Percentiles rank a stretch among this genome's conserved stretches.
These are phyloP conservation scores for Crithidia sp. DNA, from an alignment of 208 protist genomes.

Conservation along the genomic window DNA sequence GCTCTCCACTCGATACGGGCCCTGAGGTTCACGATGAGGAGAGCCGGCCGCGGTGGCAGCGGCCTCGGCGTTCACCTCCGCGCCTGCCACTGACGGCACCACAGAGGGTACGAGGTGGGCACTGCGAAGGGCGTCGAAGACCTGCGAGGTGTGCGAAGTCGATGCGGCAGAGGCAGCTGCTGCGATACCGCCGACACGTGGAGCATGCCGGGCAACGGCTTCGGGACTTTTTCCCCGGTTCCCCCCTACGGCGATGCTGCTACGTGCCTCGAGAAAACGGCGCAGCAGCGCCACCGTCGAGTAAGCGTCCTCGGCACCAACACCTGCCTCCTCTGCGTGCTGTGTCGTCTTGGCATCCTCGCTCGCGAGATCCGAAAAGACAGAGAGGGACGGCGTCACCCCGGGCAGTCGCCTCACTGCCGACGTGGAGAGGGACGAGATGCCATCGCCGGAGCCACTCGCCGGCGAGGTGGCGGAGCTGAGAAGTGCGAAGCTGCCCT, in stretches of 20 bases:
- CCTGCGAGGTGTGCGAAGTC: slow-evolving; percentile 3
- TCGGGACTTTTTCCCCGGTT: not conserved
- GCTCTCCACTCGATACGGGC: slow-evolving; percentile 10
- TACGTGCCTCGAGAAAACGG: slow-evolving; percentile 12
- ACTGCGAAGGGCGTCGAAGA: slow-evolving; percentile 10
- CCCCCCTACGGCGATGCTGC: not conserved
- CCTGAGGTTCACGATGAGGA: not conserved
- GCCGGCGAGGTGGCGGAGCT: slow-evolving; percentile 1
- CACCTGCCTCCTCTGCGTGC: not conserved
- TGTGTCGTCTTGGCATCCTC: not conserved
- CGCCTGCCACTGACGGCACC: not conserved
- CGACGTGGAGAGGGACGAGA: not conserved
- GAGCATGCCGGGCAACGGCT: not conserved
- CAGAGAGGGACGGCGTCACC: not conserved
- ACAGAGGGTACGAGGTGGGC: slow-evolving; percentile 18
- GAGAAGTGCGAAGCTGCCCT: not conserved
- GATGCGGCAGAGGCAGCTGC: not conserved
- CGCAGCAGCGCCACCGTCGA: slow-evolving; percentile 12
- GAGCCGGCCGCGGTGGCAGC: no score
- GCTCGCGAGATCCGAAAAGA: slow-evolving; percentile 5
- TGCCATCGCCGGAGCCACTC: not conserved
- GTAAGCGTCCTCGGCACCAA: not conserved
- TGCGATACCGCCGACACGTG: no score
- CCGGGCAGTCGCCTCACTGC: not conserved
- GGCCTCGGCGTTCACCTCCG: slow-evolving; percentile 5